A percentile compares a stretch with the other conserved stretches of the same genome.
Conservation (phyloP, 257 asterid species). For the Scutellaria minor region DNA sequence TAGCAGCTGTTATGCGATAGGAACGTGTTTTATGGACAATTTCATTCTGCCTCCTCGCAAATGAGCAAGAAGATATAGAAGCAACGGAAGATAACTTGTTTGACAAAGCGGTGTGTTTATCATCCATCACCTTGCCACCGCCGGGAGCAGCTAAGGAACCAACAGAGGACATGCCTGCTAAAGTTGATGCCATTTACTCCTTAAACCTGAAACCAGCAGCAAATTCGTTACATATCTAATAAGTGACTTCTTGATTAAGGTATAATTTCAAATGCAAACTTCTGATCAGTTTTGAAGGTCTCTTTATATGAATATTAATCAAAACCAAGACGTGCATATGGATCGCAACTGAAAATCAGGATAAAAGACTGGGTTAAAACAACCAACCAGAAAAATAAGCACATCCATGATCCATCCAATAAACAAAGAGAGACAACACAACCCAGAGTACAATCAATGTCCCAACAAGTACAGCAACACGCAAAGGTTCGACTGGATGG, state of each 20-base stretch:
- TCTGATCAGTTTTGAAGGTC: background rate
- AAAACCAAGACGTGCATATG: no score
- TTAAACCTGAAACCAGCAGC: slow-evolving; percentile 33
- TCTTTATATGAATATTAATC: no score
- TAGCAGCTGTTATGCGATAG: slow-evolving; percentile 67
- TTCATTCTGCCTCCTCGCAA: slow-evolving; percentile 58
- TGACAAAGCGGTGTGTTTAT: slow-evolving; percentile 52
- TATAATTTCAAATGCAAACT: background rate
- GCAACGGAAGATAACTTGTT: slow-evolving; percentile 73
- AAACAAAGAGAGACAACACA: background rate
- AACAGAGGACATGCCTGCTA: slow-evolving; percentile 70
- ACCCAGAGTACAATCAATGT: no score
- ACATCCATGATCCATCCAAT: background rate
- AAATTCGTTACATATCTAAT: background rate
- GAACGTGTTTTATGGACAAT: slow-evolving; percentile 49
- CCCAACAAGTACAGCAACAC: no score
- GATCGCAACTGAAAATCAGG: background rate
- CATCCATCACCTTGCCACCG: slow-evolving; percentile 51
- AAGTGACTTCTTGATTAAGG: background rate
- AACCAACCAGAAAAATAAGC: background rate
- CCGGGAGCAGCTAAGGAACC: slow-evolving; percentile 80
- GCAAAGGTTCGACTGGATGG: no score
- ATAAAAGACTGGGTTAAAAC: background rate
- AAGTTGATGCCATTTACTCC: slow-evolving; percentile 75
- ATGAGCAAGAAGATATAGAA: slow-evolving; percentile 58